A percentile compares a stretch with the other conserved stretches of the same genome.
phyloP scores from a whole-genome alignment of 768 basidiomycete species.

The Suillus clintonianus region DNA sequence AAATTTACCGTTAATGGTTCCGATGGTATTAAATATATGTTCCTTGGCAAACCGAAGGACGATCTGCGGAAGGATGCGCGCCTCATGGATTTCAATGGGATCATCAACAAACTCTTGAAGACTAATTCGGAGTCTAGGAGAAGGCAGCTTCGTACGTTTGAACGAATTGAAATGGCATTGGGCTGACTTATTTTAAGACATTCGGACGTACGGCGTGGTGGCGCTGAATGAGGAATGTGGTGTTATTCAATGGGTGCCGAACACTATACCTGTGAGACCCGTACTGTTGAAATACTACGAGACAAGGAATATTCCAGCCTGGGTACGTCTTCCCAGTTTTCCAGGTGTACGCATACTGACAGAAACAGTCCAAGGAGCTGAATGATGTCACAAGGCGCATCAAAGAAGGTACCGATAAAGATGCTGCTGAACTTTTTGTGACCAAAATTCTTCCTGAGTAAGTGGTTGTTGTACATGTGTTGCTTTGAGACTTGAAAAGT shows the following conservation, averaged over 20 bases:
- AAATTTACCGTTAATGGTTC: constrained; percentile 85
- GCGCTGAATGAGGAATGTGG: constrained; percentile 97
- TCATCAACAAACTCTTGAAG: constrained; percentile 95
- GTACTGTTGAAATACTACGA: constrained; percentile 74
- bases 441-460: constrained; percentile 60
- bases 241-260: constrained; percentile 97
- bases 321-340: constrained; percentile 39
- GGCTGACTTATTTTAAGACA: constrained; percentile 44
- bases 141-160: constrained; percentile 78
- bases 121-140: constrained; percentile 91
- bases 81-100: constrained; percentile 96
- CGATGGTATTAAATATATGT: constrained; percentile 84
- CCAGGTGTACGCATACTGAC: background rate
- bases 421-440: constrained; percentile 53
- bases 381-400: constrained; percentile 47
- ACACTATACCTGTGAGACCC: constrained; percentile 81
- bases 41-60: constrained; percentile 96
- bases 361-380: constrained; percentile 48
- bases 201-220: constrained; percentile 98
- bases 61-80: constrained; percentile 97
- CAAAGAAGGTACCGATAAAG: constrained; percentile 49
- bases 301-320: constrained; percentile 44
- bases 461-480: constrained; percentile 18
- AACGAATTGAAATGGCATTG: background rate
- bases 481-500: background rate